Percentiles rank a stretch among this genome's conserved stretches.
These are phyloP conservation scores for Lineolata rhizophorae DNA, from an alignment of 495 filamentous ascomycete genomes.

Conservation along the genomic window DNA sequence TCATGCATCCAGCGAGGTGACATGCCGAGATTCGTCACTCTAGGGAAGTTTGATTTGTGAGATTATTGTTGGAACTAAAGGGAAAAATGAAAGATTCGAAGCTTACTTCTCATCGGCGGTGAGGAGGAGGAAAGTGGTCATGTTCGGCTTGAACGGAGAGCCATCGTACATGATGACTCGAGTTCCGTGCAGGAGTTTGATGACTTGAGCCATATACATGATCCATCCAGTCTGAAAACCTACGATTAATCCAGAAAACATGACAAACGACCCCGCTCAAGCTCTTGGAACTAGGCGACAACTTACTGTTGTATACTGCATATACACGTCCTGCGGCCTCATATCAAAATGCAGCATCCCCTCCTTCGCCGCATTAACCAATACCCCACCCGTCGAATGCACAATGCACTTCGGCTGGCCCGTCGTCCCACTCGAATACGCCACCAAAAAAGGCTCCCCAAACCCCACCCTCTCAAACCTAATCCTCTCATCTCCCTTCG, in stretches of 20 bases:
- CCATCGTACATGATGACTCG: slow-evolving; percentile 52
- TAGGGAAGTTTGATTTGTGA: slow-evolving; percentile 4
- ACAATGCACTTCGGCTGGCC: slow-evolving; percentile 59
- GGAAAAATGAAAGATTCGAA: slow-evolving; percentile 6
- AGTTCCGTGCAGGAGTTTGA: slow-evolving; percentile 29
- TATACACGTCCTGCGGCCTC: slow-evolving; percentile 22
- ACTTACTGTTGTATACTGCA: slow-evolving; percentile 32
- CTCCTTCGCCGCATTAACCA: slow-evolving; percentile 40
- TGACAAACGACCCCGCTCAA: too few relatives aligned
- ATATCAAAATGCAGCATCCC: slow-evolving; percentile 33
- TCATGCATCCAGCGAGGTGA: slow-evolving; percentile 57
- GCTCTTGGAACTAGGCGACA: slow-evolving; percentile 20
- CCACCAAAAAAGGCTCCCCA: slow-evolving; percentile 47
- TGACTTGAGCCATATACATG: slow-evolving; percentile 47
- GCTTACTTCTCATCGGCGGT: slow-evolving; percentile 33
- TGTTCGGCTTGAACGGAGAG: slow-evolving; percentile 47
- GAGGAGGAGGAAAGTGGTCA: slow-evolving; percentile 33
- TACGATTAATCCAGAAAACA: too few relatives aligned
- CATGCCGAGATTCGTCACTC: slow-evolving; percentile 37
- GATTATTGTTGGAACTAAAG: slow-evolving; percentile 3
- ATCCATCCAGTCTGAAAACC: slow-evolving; percentile 46
- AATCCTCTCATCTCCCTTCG: slow-evolving; percentile 17
- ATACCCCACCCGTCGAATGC: slow-evolving; percentile 39
- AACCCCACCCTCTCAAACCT: slow-evolving; percentile 40
- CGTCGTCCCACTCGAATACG: slow-evolving; percentile 51